Percentiles rank a stretch among this genome's conserved stretches.
Evolutionary conservation across 1,284 basidiomycete genomes (phyloP).

Genomic region (Violaceomyces palustris): DNA sequence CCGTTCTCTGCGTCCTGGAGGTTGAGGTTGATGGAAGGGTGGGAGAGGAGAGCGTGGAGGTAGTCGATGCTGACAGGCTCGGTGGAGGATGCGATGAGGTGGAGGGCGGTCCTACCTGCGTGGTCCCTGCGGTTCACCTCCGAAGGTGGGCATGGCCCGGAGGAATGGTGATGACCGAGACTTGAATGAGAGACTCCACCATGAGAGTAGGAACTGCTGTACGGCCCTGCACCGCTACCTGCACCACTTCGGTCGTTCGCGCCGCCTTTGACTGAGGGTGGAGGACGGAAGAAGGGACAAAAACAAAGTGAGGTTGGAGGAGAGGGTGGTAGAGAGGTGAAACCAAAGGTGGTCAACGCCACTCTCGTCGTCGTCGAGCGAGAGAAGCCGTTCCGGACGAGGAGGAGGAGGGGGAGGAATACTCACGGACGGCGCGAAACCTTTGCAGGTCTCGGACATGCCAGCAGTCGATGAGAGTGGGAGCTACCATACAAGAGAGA

Average conservation of each 20-base stretch:
- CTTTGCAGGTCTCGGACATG: constrained; percentile 44
- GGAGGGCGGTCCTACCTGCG: constrained; percentile 74
- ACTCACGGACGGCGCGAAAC: constrained; percentile 37
- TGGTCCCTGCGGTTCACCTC: constrained; percentile 72
- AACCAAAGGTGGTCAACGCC: no score
- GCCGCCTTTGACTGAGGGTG: constrained; percentile 27
- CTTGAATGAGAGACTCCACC: not conserved
- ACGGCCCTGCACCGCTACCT: constrained; percentile 2
- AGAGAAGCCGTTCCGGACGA: no score
- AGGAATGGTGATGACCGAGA: constrained; percentile 10
- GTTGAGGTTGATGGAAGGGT: constrained; percentile 76
- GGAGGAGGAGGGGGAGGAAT: not conserved
- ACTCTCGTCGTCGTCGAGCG: no score
- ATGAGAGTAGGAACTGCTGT: not conserved
- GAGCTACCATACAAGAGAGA: constrained; percentile 41
- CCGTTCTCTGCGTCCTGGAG: constrained; percentile 62
- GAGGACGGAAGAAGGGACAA: no score
- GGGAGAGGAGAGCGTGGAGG: constrained; percentile 71
- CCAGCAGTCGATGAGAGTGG: constrained; percentile 47
- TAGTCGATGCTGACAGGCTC: constrained; percentile 68
- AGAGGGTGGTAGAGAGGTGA: no score
- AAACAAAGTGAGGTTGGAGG: not conserved
- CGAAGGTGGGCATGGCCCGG: constrained; percentile 41
- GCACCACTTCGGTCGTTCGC: constrained; percentile 14
- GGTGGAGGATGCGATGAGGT: constrained; percentile 68